Evolutionary conservation across 2,329 filamentous ascomycete species (phyloP).

Genomic region (Sarocladium kiliense): DNA sequence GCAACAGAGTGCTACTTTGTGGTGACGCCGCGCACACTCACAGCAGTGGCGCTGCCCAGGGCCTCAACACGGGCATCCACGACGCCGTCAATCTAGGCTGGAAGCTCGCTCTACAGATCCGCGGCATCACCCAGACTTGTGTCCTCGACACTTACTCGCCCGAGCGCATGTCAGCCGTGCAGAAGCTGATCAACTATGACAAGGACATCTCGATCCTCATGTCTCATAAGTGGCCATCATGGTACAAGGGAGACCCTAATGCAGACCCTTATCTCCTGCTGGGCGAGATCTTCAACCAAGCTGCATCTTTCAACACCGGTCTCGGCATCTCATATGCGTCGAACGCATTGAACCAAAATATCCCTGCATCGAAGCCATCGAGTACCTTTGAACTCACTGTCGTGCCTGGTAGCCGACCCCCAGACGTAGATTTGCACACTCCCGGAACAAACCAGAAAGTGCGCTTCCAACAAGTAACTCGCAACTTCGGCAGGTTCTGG

Average conservation of each 20-base stretch:
- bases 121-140: conserved; percentile 19
- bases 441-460: conserved; percentile 38
- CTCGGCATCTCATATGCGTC: conserved; percentile 50
- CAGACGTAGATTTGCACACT: conserved; percentile 38
- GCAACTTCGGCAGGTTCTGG: conserved; percentile 36
- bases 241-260: conserved; percentile 33
- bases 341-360: conserved; percentile 37
- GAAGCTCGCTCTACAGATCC: conserved; percentile 33
- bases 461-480: conserved; percentile 37
- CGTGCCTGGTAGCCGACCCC: conserved; percentile 36
- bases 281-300: conserved; percentile 50
- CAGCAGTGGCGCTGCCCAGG: conserved; percentile 40
- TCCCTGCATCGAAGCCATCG: no score
- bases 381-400: conserved; percentile 16
- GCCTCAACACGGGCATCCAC: conserved; percentile 16
- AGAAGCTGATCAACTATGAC: conserved; percentile 34
- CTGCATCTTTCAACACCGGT: conserved; percentile 57
- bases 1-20: conserved; percentile 9
- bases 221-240: conserved; percentile 32
- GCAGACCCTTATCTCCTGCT: conserved; percentile 41
- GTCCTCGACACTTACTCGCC: conserved; percentile 33
- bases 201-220: conserved; percentile 28
- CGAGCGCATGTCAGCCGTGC: conserved; percentile 30
- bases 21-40: conserved; percentile 46
- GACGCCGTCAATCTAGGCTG: conserved; percentile 45